These are phyloP conservation scores for Escovopsis sp. DNA, from an alignment of 2,329 filamentous ascomycete genomes.

Conservation along the genomic window DNA sequence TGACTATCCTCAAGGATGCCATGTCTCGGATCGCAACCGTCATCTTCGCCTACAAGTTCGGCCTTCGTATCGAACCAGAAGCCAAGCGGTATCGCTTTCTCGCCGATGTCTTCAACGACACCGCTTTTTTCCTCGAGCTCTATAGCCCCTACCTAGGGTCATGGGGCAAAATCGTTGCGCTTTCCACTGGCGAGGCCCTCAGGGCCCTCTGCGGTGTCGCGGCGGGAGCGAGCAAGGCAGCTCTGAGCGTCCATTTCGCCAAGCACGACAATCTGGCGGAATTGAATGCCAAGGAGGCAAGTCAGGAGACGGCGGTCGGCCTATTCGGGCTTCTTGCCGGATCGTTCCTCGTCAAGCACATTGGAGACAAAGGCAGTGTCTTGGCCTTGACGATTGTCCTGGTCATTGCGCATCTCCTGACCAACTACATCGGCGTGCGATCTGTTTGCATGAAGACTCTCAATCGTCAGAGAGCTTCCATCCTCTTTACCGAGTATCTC, in stretches of 20 bases:
- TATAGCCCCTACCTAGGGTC: slow-evolving; percentile 58
- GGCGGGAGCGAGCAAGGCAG: slow-evolving; percentile 79
- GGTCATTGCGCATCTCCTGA: slow-evolving; percentile 61
- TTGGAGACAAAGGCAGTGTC: slow-evolving; percentile 57
- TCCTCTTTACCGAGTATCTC: slow-evolving; percentile 52
- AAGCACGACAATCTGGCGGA: slow-evolving; percentile 76
- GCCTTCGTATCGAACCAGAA: slow-evolving; percentile 73
- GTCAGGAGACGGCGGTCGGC: slow-evolving; percentile 87
- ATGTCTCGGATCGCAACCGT: slow-evolving; percentile 75
- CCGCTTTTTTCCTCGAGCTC: slow-evolving; percentile 73
- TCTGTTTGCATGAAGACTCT: slow-evolving; percentile 71
- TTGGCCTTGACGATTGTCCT: slow-evolving; percentile 59
- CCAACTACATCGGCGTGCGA: slow-evolving; percentile 76
- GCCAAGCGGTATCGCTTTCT: slow-evolving; percentile 81
- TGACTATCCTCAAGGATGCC: slow-evolving; percentile 71
- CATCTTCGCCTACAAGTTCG: slow-evolving; percentile 67
- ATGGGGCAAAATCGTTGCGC: slow-evolving; percentile 32
- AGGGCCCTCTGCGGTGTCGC: slow-evolving; percentile 71
- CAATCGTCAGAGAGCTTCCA: slow-evolving; percentile 73
- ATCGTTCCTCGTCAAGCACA: slow-evolving; percentile 62
- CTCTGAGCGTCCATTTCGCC: slow-evolving; percentile 83
- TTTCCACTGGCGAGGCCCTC: slow-evolving; percentile 36
- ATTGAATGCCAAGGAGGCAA: slow-evolving; percentile 87
- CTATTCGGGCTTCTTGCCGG: slow-evolving; percentile 76
- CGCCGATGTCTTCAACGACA: slow-evolving; percentile 79